phyloP scores from a whole-genome alignment of 106 monocot species.

The Dendrobium huoshanense region DNA sequence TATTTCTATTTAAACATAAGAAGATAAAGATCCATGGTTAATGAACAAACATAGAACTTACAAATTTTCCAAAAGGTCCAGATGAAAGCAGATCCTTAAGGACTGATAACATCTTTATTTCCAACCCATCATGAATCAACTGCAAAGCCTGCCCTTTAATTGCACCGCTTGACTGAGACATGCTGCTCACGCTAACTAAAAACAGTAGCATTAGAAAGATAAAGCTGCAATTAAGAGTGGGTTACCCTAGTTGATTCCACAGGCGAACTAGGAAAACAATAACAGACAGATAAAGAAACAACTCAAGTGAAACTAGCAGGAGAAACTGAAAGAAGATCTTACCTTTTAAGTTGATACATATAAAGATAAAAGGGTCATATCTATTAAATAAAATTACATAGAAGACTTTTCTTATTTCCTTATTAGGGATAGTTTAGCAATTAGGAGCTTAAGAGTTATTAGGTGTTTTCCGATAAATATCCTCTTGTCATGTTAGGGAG shows the following conservation, averaged over 20 bases:
- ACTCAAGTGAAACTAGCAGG: not conserved
- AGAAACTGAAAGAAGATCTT: not conserved
- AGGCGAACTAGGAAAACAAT: not conserved
- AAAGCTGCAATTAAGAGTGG: not conserved
- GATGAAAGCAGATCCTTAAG: slow-evolving; percentile 42
- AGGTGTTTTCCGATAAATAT: no score
- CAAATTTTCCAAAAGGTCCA: slow-evolving; percentile 48
- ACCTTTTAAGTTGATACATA: not conserved
- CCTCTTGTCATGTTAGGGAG: no score
- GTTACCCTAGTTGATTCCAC: not conserved
- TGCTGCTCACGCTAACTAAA: slow-evolving; percentile 34
- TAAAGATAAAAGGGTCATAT: no score
- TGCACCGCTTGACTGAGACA: slow-evolving; percentile 21
- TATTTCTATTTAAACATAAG: not conserved
- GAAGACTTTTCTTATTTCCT: no score
- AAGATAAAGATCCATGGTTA: not conserved
- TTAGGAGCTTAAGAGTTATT: no score
- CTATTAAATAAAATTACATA: no score
- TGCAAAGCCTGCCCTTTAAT: slow-evolving; percentile 36
- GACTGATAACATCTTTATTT: slow-evolving; percentile 44
- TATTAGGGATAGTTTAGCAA: no score
- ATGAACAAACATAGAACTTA: slow-evolving; percentile 19
- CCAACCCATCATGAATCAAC: slow-evolving; percentile 65
- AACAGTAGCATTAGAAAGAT: slow-evolving; percentile 5
- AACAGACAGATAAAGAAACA: not conserved